phyloP scores from a whole-genome alignment of 345 rosid genomes.

The Syzygium aromaticum region DNA sequence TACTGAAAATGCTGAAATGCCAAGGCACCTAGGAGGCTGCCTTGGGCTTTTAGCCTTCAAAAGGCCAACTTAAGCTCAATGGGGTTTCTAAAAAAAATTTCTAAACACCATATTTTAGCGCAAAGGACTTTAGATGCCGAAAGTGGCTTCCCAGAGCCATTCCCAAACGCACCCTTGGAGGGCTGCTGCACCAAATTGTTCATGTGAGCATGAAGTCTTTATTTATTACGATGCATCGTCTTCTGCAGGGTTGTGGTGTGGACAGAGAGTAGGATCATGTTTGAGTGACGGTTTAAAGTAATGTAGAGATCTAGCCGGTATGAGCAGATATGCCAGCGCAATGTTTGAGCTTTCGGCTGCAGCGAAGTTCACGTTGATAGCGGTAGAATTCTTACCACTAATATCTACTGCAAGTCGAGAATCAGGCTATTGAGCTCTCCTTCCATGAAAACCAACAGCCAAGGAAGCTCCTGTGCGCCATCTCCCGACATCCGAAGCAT shows the following conservation, averaged over 20 bases:
- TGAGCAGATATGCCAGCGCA: background rate
- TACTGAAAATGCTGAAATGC: no score
- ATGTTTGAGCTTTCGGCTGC: background rate
- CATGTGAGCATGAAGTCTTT: background rate
- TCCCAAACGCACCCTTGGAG: no score
- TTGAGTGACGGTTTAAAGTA: background rate
- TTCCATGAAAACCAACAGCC: background rate
- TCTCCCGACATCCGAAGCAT: background rate
- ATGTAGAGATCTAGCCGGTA: background rate
- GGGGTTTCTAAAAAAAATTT: no score
- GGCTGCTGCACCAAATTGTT: background rate
- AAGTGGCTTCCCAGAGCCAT: no score
- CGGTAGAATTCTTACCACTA: background rate
- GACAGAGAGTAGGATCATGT: background rate
- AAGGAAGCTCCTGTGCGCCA: accelerated
- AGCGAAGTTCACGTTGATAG: background rate
- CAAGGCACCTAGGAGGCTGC: no score
- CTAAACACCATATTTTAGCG: no score
- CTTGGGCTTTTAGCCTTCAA: no score
- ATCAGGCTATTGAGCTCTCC: background rate
- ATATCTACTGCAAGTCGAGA: background rate
- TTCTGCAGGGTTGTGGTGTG: background rate
- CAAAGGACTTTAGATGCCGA: no score
- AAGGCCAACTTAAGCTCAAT: no score
- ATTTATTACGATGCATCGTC: background rate